Conservation (phyloP, 2,329 filamentous ascomycete species). For the Cytospora paraplurivora region DNA sequence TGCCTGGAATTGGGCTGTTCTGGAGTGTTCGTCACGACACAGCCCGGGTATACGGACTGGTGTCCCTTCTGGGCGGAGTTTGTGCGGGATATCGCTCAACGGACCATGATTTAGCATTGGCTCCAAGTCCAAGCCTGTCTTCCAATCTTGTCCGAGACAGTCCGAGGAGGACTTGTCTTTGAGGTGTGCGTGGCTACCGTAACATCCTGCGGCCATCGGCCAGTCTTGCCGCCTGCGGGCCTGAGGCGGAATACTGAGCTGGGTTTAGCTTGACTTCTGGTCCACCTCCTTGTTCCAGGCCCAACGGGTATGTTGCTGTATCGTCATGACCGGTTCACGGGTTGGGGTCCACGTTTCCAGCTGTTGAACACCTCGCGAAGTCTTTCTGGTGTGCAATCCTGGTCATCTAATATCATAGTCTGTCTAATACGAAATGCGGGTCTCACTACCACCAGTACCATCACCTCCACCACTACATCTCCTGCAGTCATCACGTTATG, state of each 20-base stretch:
- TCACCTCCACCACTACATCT: background rate
- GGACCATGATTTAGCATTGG: conserved; percentile 7
- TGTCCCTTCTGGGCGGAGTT: conserved; percentile 31
- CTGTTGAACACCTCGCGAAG: background rate
- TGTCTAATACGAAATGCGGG: background rate
- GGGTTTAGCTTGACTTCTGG: background rate
- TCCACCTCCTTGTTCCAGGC: background rate
- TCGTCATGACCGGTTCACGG: background rate
- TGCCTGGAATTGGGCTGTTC: conserved; percentile 27
- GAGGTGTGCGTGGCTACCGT: background rate
- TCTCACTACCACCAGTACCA: background rate
- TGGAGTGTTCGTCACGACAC: conserved; percentile 32
- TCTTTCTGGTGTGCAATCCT: background rate
- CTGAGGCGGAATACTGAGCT: background rate
- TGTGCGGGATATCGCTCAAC: conserved; percentile 25
- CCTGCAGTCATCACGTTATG: background rate
- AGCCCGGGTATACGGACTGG: conserved; percentile 31
- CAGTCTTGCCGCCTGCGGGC: background rate
- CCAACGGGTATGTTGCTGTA: background rate
- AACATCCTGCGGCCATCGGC: background rate
- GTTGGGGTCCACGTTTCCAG: background rate
- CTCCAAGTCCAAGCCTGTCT: background rate
- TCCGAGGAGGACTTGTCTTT: background rate
- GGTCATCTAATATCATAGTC: background rate
- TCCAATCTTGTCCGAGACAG: too few relatives aligned